phyloP scores from a whole-genome alignment of 257 asterid genomes.

The Gentiana straminea region DNA sequence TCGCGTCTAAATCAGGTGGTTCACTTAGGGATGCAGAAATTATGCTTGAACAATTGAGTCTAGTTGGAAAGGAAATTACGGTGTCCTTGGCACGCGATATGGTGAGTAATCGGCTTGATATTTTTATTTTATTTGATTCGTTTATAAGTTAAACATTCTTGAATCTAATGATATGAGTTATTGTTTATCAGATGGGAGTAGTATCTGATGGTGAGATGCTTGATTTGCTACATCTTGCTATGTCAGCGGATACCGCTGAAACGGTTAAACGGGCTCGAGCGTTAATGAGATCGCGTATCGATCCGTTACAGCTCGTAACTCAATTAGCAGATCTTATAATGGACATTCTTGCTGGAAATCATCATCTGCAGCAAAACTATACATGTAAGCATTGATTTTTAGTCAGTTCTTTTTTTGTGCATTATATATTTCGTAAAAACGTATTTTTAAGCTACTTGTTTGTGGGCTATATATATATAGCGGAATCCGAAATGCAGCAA shows the following conservation, averaged over 20 bases:
- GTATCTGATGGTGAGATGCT: slow-evolving; percentile 88
- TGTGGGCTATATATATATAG: slow-evolving; percentile 19
- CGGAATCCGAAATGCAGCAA: slow-evolving; percentile 66
- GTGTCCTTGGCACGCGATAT: slow-evolving; percentile 66
- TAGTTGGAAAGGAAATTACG: slow-evolving; percentile 75
- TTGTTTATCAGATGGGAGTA: slow-evolving; percentile 56
- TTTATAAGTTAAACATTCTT: background rate
- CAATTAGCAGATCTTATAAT: slow-evolving; percentile 80
- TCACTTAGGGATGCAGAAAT: slow-evolving; percentile 87
- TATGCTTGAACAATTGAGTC: slow-evolving; percentile 87
- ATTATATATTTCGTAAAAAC: background rate
- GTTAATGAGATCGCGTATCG: slow-evolving; percentile 68
- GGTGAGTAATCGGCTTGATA: slow-evolving; percentile 43
- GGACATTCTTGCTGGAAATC: slow-evolving; percentile 82
- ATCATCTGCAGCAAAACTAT: slow-evolving; percentile 35
- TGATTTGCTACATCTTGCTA: slow-evolving; percentile 61
- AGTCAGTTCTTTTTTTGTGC: background rate
- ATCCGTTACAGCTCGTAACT: slow-evolving; percentile 82
- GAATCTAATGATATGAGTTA: slow-evolving; percentile 11
- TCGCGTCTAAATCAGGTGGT: slow-evolving; percentile 66
- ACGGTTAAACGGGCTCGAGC: slow-evolving; percentile 80
- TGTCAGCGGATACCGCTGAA: slow-evolving; percentile 76
- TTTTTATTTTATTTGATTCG: background rate
- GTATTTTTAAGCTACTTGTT: background rate
- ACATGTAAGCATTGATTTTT: slow-evolving; percentile 37